Evolutionary conservation across 2,329 filamentous ascomycete species (phyloP), one percentile per base, ranked within the genome.

Genomic region (Fusarium fracticaudum): DNA sequence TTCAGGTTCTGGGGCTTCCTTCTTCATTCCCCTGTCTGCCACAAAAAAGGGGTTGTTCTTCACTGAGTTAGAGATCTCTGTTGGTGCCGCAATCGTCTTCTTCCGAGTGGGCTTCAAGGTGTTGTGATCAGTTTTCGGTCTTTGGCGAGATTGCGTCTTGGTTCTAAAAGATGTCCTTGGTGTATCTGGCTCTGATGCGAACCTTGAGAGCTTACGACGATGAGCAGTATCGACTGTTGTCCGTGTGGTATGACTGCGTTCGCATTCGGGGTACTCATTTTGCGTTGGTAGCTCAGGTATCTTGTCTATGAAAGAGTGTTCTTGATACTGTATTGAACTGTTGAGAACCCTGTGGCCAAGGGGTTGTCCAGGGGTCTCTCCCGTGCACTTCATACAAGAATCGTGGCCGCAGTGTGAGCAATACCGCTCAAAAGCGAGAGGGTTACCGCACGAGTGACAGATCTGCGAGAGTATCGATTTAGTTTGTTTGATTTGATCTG

Each of bases 351-450:
- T 58, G 47, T 55, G 62, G n/a, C 29, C 62, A 14, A 59, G 40
- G n/a, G 60, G 45, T 10, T 77, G 57, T 9, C 69, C 64, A 20
- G 69, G 61, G n/a, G 82, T 64, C 58, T 85, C 82, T 48, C 80
- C 82, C 14, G 78, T 80, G 71, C 88, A 90, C 62, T 85, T 85
- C 38, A 79, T 70, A 72, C 88, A 90, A 22, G 87, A 83, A 15
- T 81, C 83, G 76, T 90, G 88, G 2, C 86, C 86, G 72, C 88
- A 90, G 47, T 83, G 83, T 37, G 81, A 76, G 72, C 87, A 90
- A 51, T 82, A 81, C 14, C 80, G 80, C 37, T 81, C 79, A 18
- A 81, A 79, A 50, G 76, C 80, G 43, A 85, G 82, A 45, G 79
- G 80, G 50, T 83, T 82, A 18, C 84, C 84, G 72, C 88, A 90